Evolutionary conservation across 768 basidiomycete species (phyloP).

Genomic region (Lactarius quietus): DNA sequence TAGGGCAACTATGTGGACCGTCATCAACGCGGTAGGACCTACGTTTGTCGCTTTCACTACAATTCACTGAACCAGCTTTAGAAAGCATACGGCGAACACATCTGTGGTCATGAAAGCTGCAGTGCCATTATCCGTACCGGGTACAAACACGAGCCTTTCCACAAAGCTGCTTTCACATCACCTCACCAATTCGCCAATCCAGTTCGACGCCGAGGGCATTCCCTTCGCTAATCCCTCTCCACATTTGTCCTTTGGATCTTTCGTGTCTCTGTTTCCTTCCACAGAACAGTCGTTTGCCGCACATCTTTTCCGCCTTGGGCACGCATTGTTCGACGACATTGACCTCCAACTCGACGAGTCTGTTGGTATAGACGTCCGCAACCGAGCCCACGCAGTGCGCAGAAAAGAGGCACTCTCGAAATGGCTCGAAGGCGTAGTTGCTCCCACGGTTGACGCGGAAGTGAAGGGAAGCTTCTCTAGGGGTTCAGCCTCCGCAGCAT

Average conservation of each 20-base stretch:
- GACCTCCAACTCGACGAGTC: conserved; percentile 55
- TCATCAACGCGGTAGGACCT: conserved; percentile 46
- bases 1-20: conserved; percentile 70
- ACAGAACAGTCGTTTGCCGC: conserved; percentile 74
- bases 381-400: conserved; percentile 58
- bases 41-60: not conserved
- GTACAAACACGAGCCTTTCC: conserved; percentile 41
- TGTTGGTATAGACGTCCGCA: conserved; percentile 57
- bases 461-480: conserved; percentile 47
- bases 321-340: conserved; percentile 84
- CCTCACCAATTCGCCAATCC: conserved; percentile 66
- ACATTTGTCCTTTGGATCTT: conserved; percentile 73
- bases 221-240: conserved; percentile 65
- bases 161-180: conserved; percentile 74
- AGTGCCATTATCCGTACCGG: conserved; percentile 38
- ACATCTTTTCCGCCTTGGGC: conserved; percentile 81
- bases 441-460: conserved; percentile 67
- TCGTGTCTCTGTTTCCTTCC: conserved; percentile 63
- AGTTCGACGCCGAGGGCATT: conserved; percentile 61
- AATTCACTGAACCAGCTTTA: conserved; percentile 28
- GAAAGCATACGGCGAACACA: conserved; percentile 56
- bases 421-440: conserved; percentile 79
- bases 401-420: conserved; percentile 76
- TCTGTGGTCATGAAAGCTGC: conserved; percentile 54
- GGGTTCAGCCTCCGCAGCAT: conserved; percentile 52